phyloP scores from a whole-genome alignment of 345 rosid species.

The Salix caprea region DNA sequence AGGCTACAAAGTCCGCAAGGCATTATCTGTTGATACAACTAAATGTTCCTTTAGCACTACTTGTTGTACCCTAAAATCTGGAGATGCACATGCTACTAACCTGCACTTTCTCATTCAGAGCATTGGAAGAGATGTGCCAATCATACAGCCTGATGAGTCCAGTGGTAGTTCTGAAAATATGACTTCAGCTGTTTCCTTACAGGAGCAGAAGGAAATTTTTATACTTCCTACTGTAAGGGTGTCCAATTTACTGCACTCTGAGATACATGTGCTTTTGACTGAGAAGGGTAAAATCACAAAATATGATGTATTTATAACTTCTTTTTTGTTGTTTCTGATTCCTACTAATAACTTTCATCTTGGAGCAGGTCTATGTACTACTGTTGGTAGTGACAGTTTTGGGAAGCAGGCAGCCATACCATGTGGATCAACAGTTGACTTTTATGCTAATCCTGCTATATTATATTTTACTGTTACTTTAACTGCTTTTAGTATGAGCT shows the following conservation, averaged over 20 bases:
- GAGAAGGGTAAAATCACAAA: conserved; percentile 59
- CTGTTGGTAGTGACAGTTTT: conserved; percentile 33
- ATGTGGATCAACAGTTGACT: conserved; percentile 64
- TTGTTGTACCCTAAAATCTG: conserved; percentile 53
- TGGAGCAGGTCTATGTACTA: conserved; percentile 45
- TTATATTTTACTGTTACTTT: conserved; percentile 63
- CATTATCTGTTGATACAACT: conserved; percentile 53
- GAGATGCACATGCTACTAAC: conserved; percentile 35
- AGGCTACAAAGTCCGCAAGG: conserved; percentile 68
- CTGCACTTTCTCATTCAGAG: conserved; percentile 82
- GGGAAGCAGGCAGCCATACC: conserved; percentile 78
- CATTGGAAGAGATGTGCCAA: conserved; percentile 66
- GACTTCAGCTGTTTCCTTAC: conserved; percentile 53
- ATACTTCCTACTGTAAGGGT: conserved; percentile 83
- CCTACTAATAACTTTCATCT: conserved; percentile 22
- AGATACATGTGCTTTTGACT: conserved; percentile 60
- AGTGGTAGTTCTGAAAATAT: conserved; percentile 36
- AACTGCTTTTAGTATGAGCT: conserved; percentile 51
- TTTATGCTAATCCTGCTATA: conserved; percentile 74
- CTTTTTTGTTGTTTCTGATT: background rate
- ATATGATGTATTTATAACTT: conserved; percentile 12
- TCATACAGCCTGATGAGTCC: conserved; percentile 51
- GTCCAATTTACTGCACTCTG: conserved; percentile 63
- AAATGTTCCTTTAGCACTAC: conserved; percentile 68
- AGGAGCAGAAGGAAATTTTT: conserved; percentile 81